Evolutionary conservation across 23 red algal species (phyloP).

Genomic region (Gracilaria gracilis): DNA sequence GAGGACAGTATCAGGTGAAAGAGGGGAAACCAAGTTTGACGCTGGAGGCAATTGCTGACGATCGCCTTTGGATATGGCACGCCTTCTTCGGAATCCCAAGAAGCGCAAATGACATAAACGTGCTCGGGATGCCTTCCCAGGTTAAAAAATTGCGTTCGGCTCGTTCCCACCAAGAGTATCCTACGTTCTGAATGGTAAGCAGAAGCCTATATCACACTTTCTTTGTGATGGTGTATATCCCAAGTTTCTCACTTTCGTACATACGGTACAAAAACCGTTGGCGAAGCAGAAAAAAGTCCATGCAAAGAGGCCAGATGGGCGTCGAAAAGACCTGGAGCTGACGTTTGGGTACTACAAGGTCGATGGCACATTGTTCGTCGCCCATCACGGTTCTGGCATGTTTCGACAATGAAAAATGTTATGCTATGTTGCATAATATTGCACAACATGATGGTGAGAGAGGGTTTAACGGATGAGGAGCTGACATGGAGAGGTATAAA

Average conservation of each 20-base stretch:
- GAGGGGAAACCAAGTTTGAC: constrained; percentile 26
- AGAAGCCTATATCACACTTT: constrained; percentile 23
- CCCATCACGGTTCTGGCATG: constrained; percentile 6
- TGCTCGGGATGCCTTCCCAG: constrained; percentile 19
- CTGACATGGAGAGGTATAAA: no score
- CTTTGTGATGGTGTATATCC: constrained; percentile 52
- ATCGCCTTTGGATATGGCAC: constrained; percentile 67
- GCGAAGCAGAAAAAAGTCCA: background rate
- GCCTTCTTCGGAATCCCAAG: constrained; percentile 36
- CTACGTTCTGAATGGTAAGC: constrained; percentile 5
- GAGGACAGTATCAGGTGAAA: constrained; percentile 53
- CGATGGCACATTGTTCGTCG: constrained; percentile 24
- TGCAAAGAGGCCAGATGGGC: constrained; percentile 8
- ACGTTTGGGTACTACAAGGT: constrained; percentile 47
- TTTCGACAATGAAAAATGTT: constrained; percentile 15
- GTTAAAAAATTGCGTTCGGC: constrained; percentile 1
- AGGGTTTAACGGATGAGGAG: background rate
- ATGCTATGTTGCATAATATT: constrained; percentile 15
- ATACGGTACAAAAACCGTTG: background rate
- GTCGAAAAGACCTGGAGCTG: constrained; percentile 47
- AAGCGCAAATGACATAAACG: constrained; percentile 51
- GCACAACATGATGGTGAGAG: constrained; percentile 39
- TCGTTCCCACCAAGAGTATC: background rate
- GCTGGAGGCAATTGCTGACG: constrained; percentile 51
- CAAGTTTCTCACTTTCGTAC: background rate